Evolutionary conservation across 495 filamentous ascomycete species (phyloP), one percentile per base, ranked within the genome.

Genomic region (Amphirosellinia nigrospora): DNA sequence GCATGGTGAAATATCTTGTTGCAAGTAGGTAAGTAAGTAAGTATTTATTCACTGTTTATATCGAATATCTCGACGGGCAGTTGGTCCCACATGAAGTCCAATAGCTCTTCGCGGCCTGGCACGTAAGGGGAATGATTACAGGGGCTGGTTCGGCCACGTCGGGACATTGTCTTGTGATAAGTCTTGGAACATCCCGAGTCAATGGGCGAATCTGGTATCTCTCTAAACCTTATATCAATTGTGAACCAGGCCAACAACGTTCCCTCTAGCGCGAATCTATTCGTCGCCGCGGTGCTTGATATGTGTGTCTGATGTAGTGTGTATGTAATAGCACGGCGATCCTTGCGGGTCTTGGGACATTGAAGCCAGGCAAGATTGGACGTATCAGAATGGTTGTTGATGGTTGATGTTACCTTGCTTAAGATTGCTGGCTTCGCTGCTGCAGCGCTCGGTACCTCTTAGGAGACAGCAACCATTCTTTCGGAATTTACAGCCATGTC

Each of bases 121-220:
- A 52, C 32, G 45, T 65, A 26, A n/a, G 45, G 63, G 48, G 46
- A 16, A 30, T 32, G 10, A 21, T 64, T 16, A 41, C 3, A 64
- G 43, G 61, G 61, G 43, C 39, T 64, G 61, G 21, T 43, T 64
- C 38, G 60, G 60, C 39, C 45, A 52, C 62, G 26, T 30, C 41
- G 62, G 45, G 43, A 45, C 45, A 52, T 50, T 50, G 41, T 45
- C 62, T 64, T 64, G 45, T 64, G 62, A 64, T 10, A 32, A 64
- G 41, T 41, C 41, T 52, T 38, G 63, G 45, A 21, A 53, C 46
- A 46, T 13, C 26, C 45, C 63, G 46, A 65, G 15, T 53, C 32
- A 48, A 30, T 53, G 32, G n/a, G n/a, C 45, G 63, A 53, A 65
- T 41, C 63, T 65, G 32, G 45, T 32, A 64, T 64, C 61, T 64